phyloP scores from a whole-genome alignment of 2,329 filamentous ascomycete species.

The Ophiobolus disseminans region DNA sequence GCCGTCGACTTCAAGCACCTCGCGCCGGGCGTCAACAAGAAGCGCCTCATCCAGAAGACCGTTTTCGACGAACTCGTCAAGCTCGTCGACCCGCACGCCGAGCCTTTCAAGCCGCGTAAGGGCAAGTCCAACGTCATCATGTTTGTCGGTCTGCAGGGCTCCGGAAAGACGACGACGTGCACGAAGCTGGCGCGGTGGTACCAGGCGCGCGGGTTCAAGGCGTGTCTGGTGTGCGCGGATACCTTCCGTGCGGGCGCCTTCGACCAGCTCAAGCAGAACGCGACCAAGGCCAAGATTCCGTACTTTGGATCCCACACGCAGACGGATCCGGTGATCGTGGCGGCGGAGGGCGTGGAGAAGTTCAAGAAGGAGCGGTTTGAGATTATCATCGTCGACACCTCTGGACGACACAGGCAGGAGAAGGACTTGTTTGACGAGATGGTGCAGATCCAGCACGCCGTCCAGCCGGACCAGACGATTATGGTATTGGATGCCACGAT shows the following conservation, averaged over 20 bases:
- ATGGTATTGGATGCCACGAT: conserved; percentile 98
- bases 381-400: conserved; percentile 98
- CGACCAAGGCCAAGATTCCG: conserved; percentile 97
- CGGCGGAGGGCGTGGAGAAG: conserved; percentile 94
- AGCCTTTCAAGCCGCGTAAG: conserved; percentile 96
- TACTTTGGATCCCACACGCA: conserved; percentile 98
- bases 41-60: conserved; percentile 95
- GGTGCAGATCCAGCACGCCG: conserved; percentile 91
- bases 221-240: conserved; percentile 94
- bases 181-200: conserved; percentile 97
- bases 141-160: conserved; percentile 98
- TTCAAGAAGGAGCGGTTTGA: conserved; percentile 99
- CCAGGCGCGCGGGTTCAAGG: conserved; percentile 88
- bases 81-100: conserved; percentile 92
- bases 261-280: conserved; percentile 98
- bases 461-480: conserved; percentile 94
- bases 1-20: conserved; percentile 95
- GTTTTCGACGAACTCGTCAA: conserved; percentile 97
- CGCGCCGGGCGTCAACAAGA: conserved; percentile 93
- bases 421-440: conserved; percentile 96
- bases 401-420: conserved; percentile 92
- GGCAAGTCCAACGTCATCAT: conserved; percentile 97
- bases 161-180: conserved; percentile 97
- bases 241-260: conserved; percentile 98
- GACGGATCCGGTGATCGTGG: conserved; percentile 92